Conservation (phyloP, 176 grass and related monocot species). For the Bromus sterilis region DNA sequence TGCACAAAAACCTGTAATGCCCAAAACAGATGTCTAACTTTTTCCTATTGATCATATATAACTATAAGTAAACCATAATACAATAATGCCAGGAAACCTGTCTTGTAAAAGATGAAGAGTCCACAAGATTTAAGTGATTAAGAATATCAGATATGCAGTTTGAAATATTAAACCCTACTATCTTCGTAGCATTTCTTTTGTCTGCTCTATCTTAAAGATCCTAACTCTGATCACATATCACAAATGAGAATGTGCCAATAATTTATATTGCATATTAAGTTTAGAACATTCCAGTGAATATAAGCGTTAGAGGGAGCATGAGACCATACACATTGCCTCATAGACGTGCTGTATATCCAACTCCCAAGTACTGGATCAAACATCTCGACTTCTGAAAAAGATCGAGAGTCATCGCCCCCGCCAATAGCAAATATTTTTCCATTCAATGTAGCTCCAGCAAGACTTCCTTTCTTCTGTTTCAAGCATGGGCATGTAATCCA, state of each 20-base stretch:
- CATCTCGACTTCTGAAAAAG: constrained; percentile 83
- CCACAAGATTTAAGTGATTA: background rate
- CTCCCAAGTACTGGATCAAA: constrained; percentile 68
- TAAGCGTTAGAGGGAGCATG: background rate
- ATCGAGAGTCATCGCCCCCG: constrained; percentile 51
- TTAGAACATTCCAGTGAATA: constrained; percentile 5
- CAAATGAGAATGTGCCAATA: background rate
- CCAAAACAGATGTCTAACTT: constrained; percentile 15
- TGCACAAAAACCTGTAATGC: background rate
- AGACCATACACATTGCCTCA: constrained; percentile 46
- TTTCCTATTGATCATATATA: background rate
- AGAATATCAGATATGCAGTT: constrained; percentile 6
- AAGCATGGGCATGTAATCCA: constrained; percentile 60
- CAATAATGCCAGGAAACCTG: background rate
- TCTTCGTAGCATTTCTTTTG: constrained; percentile 1
- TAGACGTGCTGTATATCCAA: constrained; percentile 52
- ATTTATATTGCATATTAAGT: background rate
- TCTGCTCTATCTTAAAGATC: background rate
- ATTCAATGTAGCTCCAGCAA: constrained; percentile 59
- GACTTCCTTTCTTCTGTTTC: constrained; percentile 60
- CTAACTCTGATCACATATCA: background rate
- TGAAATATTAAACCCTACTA: constrained; percentile 21
- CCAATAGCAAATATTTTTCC: constrained; percentile 86
- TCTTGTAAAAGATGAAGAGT: background rate
- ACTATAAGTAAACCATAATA: background rate